A percentile compares a stretch with the other conserved stretches of the same genome.
phyloP scores from a whole-genome alignment of 371 early-diverging fungal species.

The Rhizopus stolonifer region DNA sequence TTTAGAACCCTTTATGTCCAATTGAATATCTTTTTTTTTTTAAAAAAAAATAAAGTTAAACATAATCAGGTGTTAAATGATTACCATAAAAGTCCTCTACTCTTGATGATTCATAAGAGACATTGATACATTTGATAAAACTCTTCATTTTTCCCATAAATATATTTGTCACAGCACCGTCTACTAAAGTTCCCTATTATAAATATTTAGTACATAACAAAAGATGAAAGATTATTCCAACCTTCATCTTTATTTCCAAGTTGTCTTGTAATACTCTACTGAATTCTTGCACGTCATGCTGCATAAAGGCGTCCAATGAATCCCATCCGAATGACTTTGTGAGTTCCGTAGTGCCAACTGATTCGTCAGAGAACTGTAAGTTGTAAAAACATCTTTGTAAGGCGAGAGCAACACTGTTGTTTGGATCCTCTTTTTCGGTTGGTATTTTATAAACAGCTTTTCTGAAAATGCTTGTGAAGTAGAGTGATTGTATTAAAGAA shows the following conservation, averaged over 20 bases:
- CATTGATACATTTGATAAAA: conserved; percentile 90
- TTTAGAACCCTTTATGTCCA: conserved; percentile 93
- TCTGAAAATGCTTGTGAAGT: conserved; percentile 92
- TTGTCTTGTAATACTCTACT: conserved; percentile 94
- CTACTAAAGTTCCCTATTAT: conserved; percentile 67
- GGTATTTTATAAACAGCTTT: conserved; percentile 90
- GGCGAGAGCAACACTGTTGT: conserved; percentile 83
- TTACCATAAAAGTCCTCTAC: conserved; percentile 65
- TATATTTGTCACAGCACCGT: conserved; percentile 88
- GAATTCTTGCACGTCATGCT: conserved; percentile 98
- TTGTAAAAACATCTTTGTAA: conserved; percentile 95
- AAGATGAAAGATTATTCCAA: not conserved
- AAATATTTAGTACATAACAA: not conserved
- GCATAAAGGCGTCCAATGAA: conserved; percentile 89
- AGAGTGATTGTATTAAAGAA: conserved; percentile 97
- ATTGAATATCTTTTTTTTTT: conserved; percentile 76
- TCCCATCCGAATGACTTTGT: conserved; percentile 98
- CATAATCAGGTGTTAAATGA: not conserved
- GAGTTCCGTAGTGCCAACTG: conserved; percentile 84
- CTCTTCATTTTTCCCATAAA: conserved; percentile 96
- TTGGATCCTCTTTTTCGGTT: conserved; percentile 82
- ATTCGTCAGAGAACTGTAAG: conserved; percentile 63
- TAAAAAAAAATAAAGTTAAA: not conserved
- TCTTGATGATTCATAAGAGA: conserved; percentile 91
- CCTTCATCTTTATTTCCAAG: conserved; percentile 88